Evolutionary conservation across 164 flowering plant species (phyloP), one percentile per base, ranked within the genome.

Genomic region (grape (Vitis vinifera)): DNA sequence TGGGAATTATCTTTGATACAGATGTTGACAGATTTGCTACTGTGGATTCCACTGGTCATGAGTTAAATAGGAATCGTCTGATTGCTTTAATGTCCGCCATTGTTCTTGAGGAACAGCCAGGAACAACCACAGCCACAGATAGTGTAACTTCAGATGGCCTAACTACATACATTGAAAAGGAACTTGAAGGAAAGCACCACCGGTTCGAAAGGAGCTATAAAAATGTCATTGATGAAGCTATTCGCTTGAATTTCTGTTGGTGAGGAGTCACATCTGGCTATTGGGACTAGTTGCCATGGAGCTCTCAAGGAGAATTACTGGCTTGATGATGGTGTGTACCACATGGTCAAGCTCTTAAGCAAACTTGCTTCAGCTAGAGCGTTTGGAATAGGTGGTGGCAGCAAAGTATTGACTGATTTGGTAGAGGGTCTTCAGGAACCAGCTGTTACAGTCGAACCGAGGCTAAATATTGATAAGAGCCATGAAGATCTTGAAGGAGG

Each of bases 21-120:
- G 99, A 95, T 84, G 98, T 95, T 74, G 99, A 95, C 78, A 87
- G 99, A 84, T 93, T 98, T 86, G 99, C 98, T 79, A 97, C 98
- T 74, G 98, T 93, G 77, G 99, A 95, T 84, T 93, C 94, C 51
- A 67, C 83, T 70, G 99, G 99, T 44, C 87, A 81, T 60, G 98
- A 91, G 78, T 76, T 95, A 63, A 95, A 95, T 77, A 85, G 98
- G 62, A 95, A 93, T 76, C 91, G 97, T 14, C 67, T 95, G 68
- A 95, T 95, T 78, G 99, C 99, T 67, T 84, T 95, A 71, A 86
- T 91, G 90, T 85, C 98, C 68, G 97, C 99, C 62, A 91, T 95
- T 75, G 89, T 95, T 74, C 88, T 95, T 68, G 99, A 93, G 80
- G 92, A 93, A 76, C 95, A 95, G 80, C 98, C 98, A 55, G 92